phyloP scores from a whole-genome alignment of 1,139 yeast genomes.

The Hemisphaericaspora xylanilytica region DNA sequence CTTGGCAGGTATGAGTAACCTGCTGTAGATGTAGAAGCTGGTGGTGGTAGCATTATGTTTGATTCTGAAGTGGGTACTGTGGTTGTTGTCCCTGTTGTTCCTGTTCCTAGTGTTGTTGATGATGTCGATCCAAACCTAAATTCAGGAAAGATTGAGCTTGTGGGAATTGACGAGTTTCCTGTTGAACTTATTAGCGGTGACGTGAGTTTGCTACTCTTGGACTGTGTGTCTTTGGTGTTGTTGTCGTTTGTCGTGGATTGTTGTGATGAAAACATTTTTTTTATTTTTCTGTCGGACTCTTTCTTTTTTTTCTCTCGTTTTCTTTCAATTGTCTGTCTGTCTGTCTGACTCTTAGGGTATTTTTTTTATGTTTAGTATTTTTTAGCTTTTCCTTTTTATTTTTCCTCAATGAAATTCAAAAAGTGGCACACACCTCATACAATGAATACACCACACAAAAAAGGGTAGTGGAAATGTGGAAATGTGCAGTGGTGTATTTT shows the following conservation, averaged over 20 bases:
- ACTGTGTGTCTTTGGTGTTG: not conserved
- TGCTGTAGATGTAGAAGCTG: constrained; percentile 5
- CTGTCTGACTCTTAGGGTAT: not conserved
- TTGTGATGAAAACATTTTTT: constrained; percentile 4
- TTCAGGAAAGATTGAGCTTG: constrained; percentile 1
- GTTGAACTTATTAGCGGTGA: not conserved
- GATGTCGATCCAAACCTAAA: constrained; percentile 2
- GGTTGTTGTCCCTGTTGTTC: constrained; percentile 6
- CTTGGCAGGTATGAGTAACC: constrained; percentile 5
- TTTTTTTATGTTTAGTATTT: not conserved
- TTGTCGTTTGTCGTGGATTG: not conserved
- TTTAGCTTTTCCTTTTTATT: not conserved
- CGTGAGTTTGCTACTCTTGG: not conserved
- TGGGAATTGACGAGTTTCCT: not conserved
- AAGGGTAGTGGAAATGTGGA: not conserved
- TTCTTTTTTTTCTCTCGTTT: too few species aligned
- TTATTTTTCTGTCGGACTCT: too few species aligned
- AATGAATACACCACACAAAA: not conserved
- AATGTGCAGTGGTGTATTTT: not conserved
- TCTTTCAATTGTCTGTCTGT: constrained; percentile 1
- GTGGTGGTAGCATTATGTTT: constrained; percentile 5
- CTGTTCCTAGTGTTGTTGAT: too few species aligned
- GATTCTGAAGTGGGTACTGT: constrained; percentile 1
- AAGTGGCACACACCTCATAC: not conserved
- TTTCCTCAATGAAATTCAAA: not conserved